A percentile compares a stretch with the other conserved stretches of the same genome.
phyloP scores from a whole-genome alignment of 495 filamentous ascomycete species.

The Hypoxylon perforatum region DNA sequence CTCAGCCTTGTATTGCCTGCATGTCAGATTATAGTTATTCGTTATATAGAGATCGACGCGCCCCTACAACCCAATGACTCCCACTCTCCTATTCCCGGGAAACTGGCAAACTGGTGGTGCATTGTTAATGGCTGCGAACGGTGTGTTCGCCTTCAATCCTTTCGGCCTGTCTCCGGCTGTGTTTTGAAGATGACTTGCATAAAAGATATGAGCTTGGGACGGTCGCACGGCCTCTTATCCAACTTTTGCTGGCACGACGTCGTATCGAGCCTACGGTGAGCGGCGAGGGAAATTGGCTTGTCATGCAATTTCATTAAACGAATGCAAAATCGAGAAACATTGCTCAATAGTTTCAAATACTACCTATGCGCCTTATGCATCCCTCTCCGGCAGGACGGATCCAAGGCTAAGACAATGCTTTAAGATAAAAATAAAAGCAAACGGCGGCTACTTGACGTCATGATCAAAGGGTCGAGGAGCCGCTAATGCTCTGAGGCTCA shows the following conservation, averaged over 20 bases:
- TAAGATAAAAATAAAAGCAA: conserved; percentile 1
- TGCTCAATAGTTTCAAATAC: conserved; percentile 30
- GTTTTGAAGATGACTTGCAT: conserved; percentile 39
- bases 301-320: conserved; percentile 12
- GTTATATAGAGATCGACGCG: conserved; percentile 22
- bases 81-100: conserved; percentile 36
- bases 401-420: conserved; percentile 7
- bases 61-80: conserved; percentile 3
- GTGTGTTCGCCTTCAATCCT: conserved; percentile 34
- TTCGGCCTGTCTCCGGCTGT: conserved; percentile 40
- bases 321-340: conserved; percentile 29
- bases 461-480: conserved; percentile 1
- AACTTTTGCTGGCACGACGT: background rate
- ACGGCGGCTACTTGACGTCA: conserved; percentile 26
- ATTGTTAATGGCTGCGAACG: conserved; percentile 35
- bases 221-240: conserved; percentile 22
- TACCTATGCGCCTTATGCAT: conserved; percentile 12
- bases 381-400: background rate
- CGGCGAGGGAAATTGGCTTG: conserved; percentile 19
- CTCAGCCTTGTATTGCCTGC: conserved; percentile 41
- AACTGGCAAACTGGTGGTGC: no score
- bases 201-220: conserved; percentile 4
- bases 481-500: conserved; percentile 1
- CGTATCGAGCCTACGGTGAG: conserved; percentile 12
- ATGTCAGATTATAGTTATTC: conserved; percentile 40